These are phyloP conservation scores for Syzygium aromaticum DNA, from an alignment of 345 rosid genomes.

Conservation along the genomic window DNA sequence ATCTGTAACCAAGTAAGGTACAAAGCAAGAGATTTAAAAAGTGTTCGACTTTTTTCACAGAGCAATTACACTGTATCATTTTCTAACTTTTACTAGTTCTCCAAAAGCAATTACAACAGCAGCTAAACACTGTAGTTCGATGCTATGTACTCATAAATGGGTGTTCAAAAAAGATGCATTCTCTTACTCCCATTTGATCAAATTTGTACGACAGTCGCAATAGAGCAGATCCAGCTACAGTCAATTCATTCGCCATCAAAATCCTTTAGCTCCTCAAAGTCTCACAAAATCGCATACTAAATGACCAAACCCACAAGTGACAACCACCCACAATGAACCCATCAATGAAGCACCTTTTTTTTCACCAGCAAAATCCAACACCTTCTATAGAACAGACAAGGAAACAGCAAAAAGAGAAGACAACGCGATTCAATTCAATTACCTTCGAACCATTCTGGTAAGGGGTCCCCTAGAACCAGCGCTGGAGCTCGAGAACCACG, in stretches of 20 bases:
- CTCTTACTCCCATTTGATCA: too few relatives aligned
- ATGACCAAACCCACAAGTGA: too few relatives aligned
- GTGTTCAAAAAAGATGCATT: not conserved
- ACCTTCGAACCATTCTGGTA: conserved; percentile 49
- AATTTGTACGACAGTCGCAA: not conserved
- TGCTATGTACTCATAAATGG: not conserved
- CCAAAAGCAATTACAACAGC: not conserved
- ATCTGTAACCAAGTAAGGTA: not conserved
- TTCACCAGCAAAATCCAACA: not conserved
- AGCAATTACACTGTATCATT: not conserved
- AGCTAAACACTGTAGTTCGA: not conserved
- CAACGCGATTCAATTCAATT: not conserved
- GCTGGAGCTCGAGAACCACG: conserved; percentile 24
- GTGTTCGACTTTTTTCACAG: not conserved
- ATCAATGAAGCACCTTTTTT: too few relatives aligned
- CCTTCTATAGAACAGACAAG: too few relatives aligned
- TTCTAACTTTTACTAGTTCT: not conserved
- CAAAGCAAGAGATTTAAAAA: not conserved
- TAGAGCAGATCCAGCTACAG: not conserved
- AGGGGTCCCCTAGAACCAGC: conserved; percentile 78
- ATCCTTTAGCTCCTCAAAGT: not conserved
- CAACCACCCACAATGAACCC: too few relatives aligned
- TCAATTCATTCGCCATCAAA: not conserved
- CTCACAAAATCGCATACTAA: not conserved
- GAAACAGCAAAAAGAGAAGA: too few relatives aligned